Evolutionary conservation across 1,139 yeast genomes (phyloP).

Genomic region (Yamadazyma pseudoaaseri): DNA sequence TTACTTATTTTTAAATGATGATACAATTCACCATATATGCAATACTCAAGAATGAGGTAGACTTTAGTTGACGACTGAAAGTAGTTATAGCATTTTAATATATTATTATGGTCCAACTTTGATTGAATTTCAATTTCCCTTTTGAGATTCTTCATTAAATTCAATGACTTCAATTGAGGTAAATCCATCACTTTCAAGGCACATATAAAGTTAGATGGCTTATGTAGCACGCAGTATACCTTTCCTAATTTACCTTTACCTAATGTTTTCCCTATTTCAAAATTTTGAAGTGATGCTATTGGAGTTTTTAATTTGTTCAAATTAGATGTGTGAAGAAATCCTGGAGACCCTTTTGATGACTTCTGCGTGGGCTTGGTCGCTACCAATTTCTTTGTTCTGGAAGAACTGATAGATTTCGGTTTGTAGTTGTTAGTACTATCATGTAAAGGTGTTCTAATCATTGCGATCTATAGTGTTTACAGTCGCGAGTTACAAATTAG

Average conservation of each 20-base stretch:
- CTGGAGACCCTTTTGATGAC: background rate
- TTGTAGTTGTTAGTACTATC: constrained; percentile 9
- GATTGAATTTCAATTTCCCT: constrained; percentile 93
- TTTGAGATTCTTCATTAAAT: constrained; percentile 83
- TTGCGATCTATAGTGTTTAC: constrained; percentile 1
- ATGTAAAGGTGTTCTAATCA: constrained; percentile 7
- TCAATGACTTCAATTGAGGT: constrained; percentile 67
- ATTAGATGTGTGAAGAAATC: constrained; percentile 9
- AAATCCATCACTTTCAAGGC: constrained; percentile 93
- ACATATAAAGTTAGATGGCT: constrained; percentile 71
- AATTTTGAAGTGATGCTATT: constrained; percentile 48
- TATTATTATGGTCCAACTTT: constrained; percentile 69
- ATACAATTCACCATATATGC: constrained; percentile 85
- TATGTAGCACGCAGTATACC: constrained; percentile 86
- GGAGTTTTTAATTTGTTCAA: constrained; percentile 6
- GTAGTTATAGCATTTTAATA: constrained; percentile 80
- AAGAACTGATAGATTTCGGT: constrained; percentile 1
- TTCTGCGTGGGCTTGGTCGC: too few relatives aligned
- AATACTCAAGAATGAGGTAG: constrained; percentile 80
- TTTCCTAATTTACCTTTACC: constrained; percentile 95
- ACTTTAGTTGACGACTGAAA: constrained; percentile 80
- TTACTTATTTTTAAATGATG: constrained; percentile 60
- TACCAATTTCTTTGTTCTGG: background rate
- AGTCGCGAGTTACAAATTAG: constrained; percentile 1
- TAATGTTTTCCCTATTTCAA: constrained; percentile 82